Percentiles rank a stretch among this genome's conserved stretches.
These are phyloP conservation scores for Euphorbia corollata DNA, from an alignment of 441 rosid genomes.

Conservation along the genomic window DNA sequence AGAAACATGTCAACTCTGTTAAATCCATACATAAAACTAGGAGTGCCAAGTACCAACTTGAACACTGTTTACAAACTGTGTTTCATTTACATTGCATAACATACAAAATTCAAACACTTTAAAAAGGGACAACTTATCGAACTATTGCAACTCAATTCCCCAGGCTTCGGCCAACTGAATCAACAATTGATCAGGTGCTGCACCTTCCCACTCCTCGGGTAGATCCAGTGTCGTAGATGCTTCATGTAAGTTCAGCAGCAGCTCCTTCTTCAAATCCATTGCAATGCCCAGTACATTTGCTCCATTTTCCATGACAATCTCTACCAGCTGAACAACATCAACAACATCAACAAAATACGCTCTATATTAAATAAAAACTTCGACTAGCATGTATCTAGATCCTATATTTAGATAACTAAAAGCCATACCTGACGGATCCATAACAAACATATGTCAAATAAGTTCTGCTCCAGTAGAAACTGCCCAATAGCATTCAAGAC, in stretches of 20 bases:
- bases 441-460: conserved; percentile 74
- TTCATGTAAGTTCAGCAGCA: conserved; percentile 70
- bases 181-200: conserved; percentile 62
- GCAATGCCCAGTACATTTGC: conserved; percentile 59
- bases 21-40: background rate
- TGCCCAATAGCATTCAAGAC: conserved; percentile 66
- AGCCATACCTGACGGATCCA: conserved; percentile 89
- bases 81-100: conserved; percentile 15
- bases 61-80: background rate
- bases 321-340: conserved; percentile 51
- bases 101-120: background rate
- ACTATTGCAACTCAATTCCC: conserved; percentile 72
- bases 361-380: too few species aligned
- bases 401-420: conserved; percentile 5
- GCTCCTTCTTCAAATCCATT: conserved; percentile 76
- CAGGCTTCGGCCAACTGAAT: conserved; percentile 84
- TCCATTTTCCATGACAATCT: conserved; percentile 74
- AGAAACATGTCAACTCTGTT: background rate
- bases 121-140: conserved; percentile 35
- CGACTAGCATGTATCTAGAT: background rate
- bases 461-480: conserved; percentile 66
- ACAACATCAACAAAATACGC: too few species aligned
- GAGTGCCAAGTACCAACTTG: background rate
- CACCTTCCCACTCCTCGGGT: conserved; percentile 96
- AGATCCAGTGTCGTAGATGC: conserved; percentile 62